A percentile compares a stretch with the other conserved stretches of the same genome.
Conservation (phyloP, 306 rosid species). For the Lotus japonicus region DNA sequence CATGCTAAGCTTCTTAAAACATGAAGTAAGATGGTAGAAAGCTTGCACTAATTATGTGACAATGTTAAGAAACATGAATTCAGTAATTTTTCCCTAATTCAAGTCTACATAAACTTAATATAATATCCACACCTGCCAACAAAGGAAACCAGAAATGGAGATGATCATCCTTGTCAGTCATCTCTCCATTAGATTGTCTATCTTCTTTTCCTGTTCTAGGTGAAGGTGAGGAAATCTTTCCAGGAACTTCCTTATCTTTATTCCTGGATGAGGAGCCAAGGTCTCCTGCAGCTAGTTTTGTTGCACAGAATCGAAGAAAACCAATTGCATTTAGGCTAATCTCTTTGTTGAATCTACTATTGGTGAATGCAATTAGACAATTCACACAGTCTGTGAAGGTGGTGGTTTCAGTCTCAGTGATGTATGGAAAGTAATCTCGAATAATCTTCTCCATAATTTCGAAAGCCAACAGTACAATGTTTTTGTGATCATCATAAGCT, state of each 20-base stretch:
- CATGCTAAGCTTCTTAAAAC: conserved; percentile 4
- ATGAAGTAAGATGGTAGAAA: conserved; percentile 9
- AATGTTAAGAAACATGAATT: conserved; percentile 6
- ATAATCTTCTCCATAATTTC: conserved; percentile 97
- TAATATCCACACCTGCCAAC: conserved; percentile 66
- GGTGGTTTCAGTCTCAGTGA: conserved; percentile 98
- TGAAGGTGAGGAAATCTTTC: conserved; percentile 45
- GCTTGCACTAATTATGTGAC: conserved; percentile 2
- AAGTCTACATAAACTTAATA: conserved; percentile 16
- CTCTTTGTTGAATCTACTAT: conserved; percentile 87
- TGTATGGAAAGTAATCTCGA: conserved; percentile 94
- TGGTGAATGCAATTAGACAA: conserved; percentile 95
- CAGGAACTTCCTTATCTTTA: conserved; percentile 65
- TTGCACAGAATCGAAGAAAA: conserved; percentile 92
- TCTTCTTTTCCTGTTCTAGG: conserved; percentile 56
- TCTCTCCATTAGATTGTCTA: conserved; percentile 54
- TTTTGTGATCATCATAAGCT: conserved; percentile 95
- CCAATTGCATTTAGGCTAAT: conserved; percentile 94
- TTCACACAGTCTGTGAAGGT: conserved; percentile 97
- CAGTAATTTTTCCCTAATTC: neutral
- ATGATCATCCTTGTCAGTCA: conserved; percentile 71
- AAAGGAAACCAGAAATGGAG: conserved; percentile 97
- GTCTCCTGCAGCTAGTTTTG: conserved; percentile 93
- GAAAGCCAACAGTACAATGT: conserved; percentile 91
- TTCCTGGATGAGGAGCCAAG: conserved; percentile 70